Evolutionary conservation across 2,329 filamentous ascomycete genomes (phyloP).

Genomic region (Neopestalotiopsis rosae): DNA sequence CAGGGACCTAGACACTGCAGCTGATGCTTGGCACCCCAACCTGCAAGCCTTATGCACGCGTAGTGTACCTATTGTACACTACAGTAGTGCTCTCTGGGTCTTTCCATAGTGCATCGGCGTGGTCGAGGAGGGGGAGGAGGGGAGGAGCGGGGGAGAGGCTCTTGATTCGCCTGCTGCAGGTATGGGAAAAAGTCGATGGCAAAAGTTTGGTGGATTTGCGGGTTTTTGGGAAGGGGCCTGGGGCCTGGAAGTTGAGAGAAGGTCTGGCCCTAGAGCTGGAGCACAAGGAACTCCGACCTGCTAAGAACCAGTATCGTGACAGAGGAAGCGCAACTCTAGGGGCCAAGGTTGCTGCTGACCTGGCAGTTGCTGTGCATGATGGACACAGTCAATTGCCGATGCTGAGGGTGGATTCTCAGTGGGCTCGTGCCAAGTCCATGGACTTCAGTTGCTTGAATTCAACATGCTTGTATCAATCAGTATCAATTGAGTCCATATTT

Average conservation of each 20-base stretch:
- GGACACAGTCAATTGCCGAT: neutral
- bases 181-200: neutral
- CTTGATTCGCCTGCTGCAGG: constrained; percentile 12
- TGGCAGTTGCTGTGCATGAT: neutral
- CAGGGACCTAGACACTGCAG: constrained; percentile 10
- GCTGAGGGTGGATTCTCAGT: neutral
- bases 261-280: neutral
- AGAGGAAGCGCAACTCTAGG: neutral
- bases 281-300: no score
- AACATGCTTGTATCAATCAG: no score
- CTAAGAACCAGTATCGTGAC: no score
- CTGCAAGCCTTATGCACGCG: constrained; percentile 3
- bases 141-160: neutral
- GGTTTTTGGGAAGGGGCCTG: neutral
- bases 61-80: neutral
- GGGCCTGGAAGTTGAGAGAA: neutral
- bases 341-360: neutral
- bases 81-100: no score
- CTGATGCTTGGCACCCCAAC: neutral
- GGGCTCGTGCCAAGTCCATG: neutral
- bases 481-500: no score
- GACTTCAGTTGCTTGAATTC: neutral
- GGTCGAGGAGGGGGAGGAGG: neutral
- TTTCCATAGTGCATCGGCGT: constrained; percentile 3
- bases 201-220: constrained; percentile 5